Evolutionary conservation across 2,329 filamentous ascomycete species (phyloP).

Genomic region (Sarocladiaceae sp.): DNA sequence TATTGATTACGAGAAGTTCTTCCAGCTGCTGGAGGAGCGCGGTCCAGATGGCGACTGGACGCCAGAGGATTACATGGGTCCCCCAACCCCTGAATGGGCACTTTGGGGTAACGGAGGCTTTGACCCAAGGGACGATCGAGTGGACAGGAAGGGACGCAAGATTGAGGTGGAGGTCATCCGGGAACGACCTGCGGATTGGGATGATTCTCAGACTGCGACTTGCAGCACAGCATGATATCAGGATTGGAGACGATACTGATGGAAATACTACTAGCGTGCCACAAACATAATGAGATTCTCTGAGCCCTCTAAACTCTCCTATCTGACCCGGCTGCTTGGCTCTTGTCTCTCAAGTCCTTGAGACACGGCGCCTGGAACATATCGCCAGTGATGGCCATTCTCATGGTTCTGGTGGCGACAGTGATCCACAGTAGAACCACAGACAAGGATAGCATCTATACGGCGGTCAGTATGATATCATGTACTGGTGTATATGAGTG

Average conservation of each 20-base stretch:
- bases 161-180: conserved; percentile 37
- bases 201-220: conserved; percentile 1
- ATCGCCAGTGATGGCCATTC: conserved; percentile 31
- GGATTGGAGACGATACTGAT: no score
- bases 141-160: conserved; percentile 76
- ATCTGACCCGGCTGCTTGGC: conserved; percentile 19
- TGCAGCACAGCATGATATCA: conserved; percentile 1
- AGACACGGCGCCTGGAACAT: conserved; percentile 40
- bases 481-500: not conserved
- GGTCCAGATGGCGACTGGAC: conserved; percentile 62
- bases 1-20: conserved; percentile 88
- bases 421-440: conserved; percentile 37
- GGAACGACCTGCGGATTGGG: conserved; percentile 19
- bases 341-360: conserved; percentile 29
- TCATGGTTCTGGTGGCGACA: conserved; percentile 31
- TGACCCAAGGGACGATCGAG: conserved; percentile 80
- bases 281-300: no score
- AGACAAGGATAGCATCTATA: conserved; percentile 31
- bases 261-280: no score
- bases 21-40: conserved; percentile 69
- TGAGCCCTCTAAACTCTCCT: conserved; percentile 18
- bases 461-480: conserved; percentile 9
- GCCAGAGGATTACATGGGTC: conserved; percentile 86
- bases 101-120: conserved; percentile 93
- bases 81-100: conserved; percentile 85